Percentiles rank a stretch among this genome's conserved stretches.
phyloP scores from a whole-genome alignment of 2,329 filamentous ascomycete species.

The Rhynchosporium secalis region DNA sequence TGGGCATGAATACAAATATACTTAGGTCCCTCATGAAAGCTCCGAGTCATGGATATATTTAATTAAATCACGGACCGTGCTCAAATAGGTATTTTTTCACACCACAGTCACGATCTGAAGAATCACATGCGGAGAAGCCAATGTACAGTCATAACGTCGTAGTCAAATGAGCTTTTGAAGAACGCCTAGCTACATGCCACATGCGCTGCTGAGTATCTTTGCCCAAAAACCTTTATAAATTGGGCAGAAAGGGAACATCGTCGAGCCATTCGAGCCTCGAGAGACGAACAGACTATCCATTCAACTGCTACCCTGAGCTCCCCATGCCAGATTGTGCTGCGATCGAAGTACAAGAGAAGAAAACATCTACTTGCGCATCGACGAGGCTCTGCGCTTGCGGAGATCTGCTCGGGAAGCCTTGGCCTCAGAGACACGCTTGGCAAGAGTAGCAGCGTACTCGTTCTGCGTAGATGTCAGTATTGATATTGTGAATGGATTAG shows the following conservation, averaged over 20 bases:
- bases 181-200: slow-evolving; percentile 33
- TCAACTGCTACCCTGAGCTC: slow-evolving; percentile 24
- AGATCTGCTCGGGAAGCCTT: slow-evolving; percentile 91
- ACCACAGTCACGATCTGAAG: too few species aligned
- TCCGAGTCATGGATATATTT: too few species aligned
- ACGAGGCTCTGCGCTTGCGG: slow-evolving; percentile 96
- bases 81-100: background rate
- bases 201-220: slow-evolving; percentile 21
- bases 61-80: too few species aligned
- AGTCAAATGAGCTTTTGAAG: slow-evolving; percentile 28
- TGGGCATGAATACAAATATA: too few species aligned
- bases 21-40: too few species aligned
- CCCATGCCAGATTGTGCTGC: slow-evolving; percentile 15
- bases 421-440: slow-evolving; percentile 96
- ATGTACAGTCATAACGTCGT: slow-evolving; percentile 7
- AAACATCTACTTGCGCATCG: slow-evolving; percentile 73
- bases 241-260: slow-evolving; percentile 13
- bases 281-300: slow-evolving; percentile 11
- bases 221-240: slow-evolving; percentile 16
- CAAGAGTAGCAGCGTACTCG: slow-evolving; percentile 94
- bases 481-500: background rate
- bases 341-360: slow-evolving; percentile 20
- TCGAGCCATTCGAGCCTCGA: background rate
- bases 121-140: background rate
- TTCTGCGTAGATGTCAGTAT: slow-evolving; percentile 61